Base-by-base conservation (phyloP, 345 rosid species). In the Mallotus nudiflorus region DNA sequence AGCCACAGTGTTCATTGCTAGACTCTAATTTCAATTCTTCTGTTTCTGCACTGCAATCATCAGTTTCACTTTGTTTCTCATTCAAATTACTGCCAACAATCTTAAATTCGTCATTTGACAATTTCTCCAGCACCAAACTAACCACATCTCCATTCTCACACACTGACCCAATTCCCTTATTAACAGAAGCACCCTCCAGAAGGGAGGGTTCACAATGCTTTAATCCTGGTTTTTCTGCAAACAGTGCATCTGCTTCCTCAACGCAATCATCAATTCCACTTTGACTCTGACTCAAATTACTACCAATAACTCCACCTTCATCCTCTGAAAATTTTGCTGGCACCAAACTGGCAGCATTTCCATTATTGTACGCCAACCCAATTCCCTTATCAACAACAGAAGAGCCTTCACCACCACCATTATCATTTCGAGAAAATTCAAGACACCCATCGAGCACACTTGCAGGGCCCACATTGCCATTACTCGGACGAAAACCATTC, bases 391-490 rank as follows among this genome's bases (percentile, higher is more conserved):
- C 50, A 58, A 33, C 37, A 33, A 52, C 61, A 22, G 54, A 31
- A 4, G 14, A 24, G 22, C 40, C 46, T 8, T 12, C 31, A 65
- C 67, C 62, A 55, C 11, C 68, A 67, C 56, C 59, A 62, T 25
- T 72, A 66, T 62, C 81, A 37, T 74, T 69, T 16, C 40, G 45
- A 64, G 68, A 74, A 20, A 58, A 45, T 31, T 57, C 67, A 4
- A 22, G 31, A 60, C 72, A n/a, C 62, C 58, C 76, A 69, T 80
- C 78, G 37, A 20, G 63, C 5, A 40, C 76, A 63, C 62, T 33
- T 35, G 64, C 33, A 65, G 49, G 75, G 42, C 62, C 78, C 24
- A 56, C 78, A 78, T 74, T 51, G 52, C 66, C 51, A 66, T 72
- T 77, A 68, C 72, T 60, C 44, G 66, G 29, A 77, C 52, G 48